Evolutionary conservation across 176 grass and related monocot genomes (phyloP), one percentile per base, ranked within the genome.

Genomic region (Aegilops umbellulata): DNA sequence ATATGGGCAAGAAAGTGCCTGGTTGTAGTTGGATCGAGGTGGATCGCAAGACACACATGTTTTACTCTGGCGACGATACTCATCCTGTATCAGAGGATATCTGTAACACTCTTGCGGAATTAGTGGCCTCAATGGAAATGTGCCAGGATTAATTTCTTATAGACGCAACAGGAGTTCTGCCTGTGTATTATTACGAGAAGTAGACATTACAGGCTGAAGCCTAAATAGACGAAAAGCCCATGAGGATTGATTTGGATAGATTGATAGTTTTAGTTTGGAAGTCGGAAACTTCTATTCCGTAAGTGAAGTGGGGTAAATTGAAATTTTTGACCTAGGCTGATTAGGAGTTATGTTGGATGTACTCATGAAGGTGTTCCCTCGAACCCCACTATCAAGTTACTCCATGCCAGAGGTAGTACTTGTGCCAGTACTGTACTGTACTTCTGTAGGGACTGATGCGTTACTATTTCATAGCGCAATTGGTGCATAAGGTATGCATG

Each of bases 11-110:
- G 68, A 97, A 94, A 69, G 20, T 92, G 61, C 92, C 92, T 49
- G 94, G 94, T 74, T 94, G 90, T 82, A 97, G 90, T 69, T 97
- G 90, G 88, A 88, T 97, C 36, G 94, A 96, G 84, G 84, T 91
- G 38, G 80, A 93, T 60, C 80, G 60, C 63, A 86, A 86, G 64
- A 93, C 85, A 61, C 77, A 87, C 26, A 63, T 74, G 47, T 96
- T 96, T 91, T 96, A 92, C 80, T 93, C 94, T 91, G 81, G 89
- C 73, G 89, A 92, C 20, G 86, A 86, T 46, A 12, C 29, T 38
- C 91, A 93, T 91, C 78, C 89, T 34, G 87, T 88, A 34, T 80
- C 87, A 57, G 82, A 96, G 25, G 79, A 90, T 84, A 96, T 96
- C 85, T 96, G 86, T 89, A 79, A 38, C n/a, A 81, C 79, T 71